phyloP scores from a whole-genome alignment of 352 stramenopile genomes.

The Phytophthora multivora region DNA sequence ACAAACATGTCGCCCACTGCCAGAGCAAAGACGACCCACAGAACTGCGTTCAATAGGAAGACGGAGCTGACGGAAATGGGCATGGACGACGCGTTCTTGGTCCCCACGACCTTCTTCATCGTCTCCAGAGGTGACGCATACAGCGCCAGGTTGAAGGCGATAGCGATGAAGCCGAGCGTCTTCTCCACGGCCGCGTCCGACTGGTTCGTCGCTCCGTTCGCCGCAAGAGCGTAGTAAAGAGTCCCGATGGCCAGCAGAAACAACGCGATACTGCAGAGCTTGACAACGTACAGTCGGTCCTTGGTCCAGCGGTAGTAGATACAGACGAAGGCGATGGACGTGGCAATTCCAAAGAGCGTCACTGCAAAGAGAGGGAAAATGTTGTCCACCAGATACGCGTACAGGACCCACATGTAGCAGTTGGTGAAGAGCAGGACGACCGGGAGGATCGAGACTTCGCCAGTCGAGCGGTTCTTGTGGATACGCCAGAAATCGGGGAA shows the following conservation, averaged over 20 bases:
- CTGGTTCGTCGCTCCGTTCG: conserved; percentile 28
- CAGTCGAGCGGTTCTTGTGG: conserved; percentile 19
- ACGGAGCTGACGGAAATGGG: conserved; percentile 46
- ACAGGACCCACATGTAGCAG: conserved; percentile 32
- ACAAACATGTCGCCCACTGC: conserved; percentile 41
- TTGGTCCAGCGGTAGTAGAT: conserved; percentile 41
- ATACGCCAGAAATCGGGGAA: conserved; percentile 30
- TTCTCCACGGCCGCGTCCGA: conserved; percentile 32
- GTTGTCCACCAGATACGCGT: conserved; percentile 37
- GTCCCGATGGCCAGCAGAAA: conserved; percentile 28
- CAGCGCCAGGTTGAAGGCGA: conserved; percentile 46
- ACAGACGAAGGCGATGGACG: conserved; percentile 26
- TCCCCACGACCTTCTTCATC: conserved; percentile 45
- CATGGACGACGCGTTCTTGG: conserved; percentile 49
- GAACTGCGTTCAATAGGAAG: conserved; percentile 42
- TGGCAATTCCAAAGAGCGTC: conserved; percentile 28
- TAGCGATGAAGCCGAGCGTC: conserved; percentile 41
- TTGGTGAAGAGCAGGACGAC: conserved; percentile 32
- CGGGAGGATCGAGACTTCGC: conserved; percentile 32
- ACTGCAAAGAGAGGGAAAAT: conserved; percentile 39
- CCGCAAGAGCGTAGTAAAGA: conserved; percentile 42
- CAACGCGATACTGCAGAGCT: conserved; percentile 17
- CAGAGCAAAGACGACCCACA: conserved; percentile 57
- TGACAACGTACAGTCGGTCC: conserved; percentile 29
- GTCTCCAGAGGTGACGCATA: conserved; percentile 53